phyloP scores from a whole-genome alignment of 352 stramenopile species.

The Phytophthora crassamura region DNA sequence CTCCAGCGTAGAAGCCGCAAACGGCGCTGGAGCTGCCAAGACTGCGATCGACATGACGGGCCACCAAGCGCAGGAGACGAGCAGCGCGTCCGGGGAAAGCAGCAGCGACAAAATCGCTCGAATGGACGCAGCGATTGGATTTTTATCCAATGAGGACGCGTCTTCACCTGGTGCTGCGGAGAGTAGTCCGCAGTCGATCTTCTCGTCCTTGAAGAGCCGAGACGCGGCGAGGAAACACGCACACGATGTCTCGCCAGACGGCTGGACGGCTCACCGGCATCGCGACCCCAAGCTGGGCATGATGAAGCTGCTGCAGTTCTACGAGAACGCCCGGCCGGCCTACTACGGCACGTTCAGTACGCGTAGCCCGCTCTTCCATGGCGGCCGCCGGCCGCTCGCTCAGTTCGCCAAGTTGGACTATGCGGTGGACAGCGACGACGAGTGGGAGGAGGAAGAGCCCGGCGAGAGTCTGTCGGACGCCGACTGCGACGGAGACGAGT shows the following conservation, averaged over 20 bases:
- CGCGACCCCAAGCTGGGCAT: constrained; percentile 67
- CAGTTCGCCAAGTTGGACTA: constrained; percentile 79
- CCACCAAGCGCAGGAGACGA: constrained; percentile 11
- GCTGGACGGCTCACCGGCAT: constrained; percentile 62
- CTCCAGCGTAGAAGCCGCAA: not conserved
- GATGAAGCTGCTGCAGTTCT: constrained; percentile 90
- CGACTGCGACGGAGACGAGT: constrained; percentile 78
- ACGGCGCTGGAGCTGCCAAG: constrained; percentile 13
- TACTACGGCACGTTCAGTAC: constrained; percentile 84
- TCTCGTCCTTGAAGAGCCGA: constrained; percentile 36
- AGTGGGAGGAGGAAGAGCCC: constrained; percentile 90
- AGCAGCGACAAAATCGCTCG: constrained; percentile 47
- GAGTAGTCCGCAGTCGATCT: constrained; percentile 22
- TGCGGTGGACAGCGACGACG: constrained; percentile 83
- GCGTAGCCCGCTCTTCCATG: constrained; percentile 57
- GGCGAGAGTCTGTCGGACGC: constrained; percentile 83
- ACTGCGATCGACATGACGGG: constrained; percentile 31
- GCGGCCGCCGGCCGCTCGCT: constrained; percentile 69
- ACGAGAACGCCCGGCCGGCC: constrained; percentile 83
- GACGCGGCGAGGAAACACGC: constrained; percentile 27
- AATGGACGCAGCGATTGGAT: constrained; percentile 57
- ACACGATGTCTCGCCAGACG: constrained; percentile 19
- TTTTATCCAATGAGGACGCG: constrained; percentile 18
- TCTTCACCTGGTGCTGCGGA: not conserved
- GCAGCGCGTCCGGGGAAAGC: constrained; percentile 10